phyloP scores from a whole-genome alignment of 2,329 filamentous ascomycete genomes.

The Claviceps fusiformis region DNA sequence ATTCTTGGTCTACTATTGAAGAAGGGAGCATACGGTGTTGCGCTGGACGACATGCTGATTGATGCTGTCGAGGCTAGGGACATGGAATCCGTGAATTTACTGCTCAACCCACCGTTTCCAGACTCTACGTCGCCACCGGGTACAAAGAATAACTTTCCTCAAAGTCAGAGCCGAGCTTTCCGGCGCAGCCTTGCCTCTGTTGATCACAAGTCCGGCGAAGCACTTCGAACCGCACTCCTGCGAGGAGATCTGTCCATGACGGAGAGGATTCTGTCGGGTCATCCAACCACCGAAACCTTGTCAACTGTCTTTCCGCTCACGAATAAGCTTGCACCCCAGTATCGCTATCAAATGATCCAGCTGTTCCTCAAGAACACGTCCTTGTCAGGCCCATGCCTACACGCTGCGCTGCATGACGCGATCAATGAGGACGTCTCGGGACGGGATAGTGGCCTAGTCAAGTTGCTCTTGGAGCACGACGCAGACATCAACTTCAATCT shows the following conservation, averaged over 20 bases:
- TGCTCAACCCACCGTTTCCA: constrained; percentile 35
- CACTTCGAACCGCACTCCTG: constrained; percentile 34
- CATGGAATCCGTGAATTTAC: constrained; percentile 30
- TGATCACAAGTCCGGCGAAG: constrained; percentile 37
- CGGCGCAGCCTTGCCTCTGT: constrained; percentile 36
- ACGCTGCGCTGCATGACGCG: constrained; percentile 37
- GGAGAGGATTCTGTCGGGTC: constrained; percentile 30
- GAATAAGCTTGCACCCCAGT: constrained; percentile 25
- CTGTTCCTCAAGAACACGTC: constrained; percentile 33
- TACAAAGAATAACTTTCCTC: constrained; percentile 9
- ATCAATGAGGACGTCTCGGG: constrained; percentile 32
- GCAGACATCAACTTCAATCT: constrained; percentile 42
- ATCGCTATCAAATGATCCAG: constrained; percentile 35
- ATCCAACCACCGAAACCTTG: constrained; percentile 33
- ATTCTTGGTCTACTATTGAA: constrained; percentile 33
- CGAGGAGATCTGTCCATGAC: constrained; percentile 31
- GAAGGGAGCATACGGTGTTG: constrained; percentile 34
- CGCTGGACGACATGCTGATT: constrained; percentile 36
- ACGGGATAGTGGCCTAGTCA: constrained; percentile 38
- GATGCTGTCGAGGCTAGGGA: constrained; percentile 36
- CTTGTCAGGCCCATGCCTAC: constrained; percentile 31
- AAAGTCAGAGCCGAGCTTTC: constrained; percentile 16
- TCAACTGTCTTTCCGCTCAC: constrained; percentile 35
- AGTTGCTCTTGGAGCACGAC: constrained; percentile 35
- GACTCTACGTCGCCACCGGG: constrained; percentile 10